Conservation (phyloP, 1,284 basidiomycete genomes). For the Fomitopsis betulina region DNA sequence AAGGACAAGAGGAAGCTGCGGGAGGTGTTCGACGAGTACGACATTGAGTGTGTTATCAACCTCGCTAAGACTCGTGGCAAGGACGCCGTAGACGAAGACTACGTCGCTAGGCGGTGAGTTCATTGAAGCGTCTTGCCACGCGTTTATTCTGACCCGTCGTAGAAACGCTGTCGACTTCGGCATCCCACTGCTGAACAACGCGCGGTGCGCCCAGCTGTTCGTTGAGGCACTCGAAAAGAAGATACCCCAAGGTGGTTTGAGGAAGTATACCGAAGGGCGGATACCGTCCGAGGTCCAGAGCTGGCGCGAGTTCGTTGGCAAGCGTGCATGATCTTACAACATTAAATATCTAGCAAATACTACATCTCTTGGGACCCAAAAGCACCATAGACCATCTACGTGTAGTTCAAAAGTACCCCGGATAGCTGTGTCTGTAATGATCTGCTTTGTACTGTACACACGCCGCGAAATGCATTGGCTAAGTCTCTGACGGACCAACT, state of each 20-base stretch:
- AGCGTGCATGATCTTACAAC: constrained; percentile 42
- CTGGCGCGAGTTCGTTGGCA: constrained; percentile 85
- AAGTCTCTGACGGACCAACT: neutral
- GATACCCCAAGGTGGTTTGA: constrained; percentile 80
- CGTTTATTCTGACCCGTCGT: constrained; percentile 2
- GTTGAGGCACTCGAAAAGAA: constrained; percentile 89
- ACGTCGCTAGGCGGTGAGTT: constrained; percentile 82
- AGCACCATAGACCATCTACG: constrained; percentile 5
- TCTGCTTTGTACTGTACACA: constrained; percentile 3
- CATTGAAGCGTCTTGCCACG: neutral
- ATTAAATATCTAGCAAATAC: neutral
- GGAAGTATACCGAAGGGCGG: constrained; percentile 82
- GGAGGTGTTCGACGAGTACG: constrained; percentile 90
- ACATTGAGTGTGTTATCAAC: constrained; percentile 96
- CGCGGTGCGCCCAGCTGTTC: constrained; percentile 85
- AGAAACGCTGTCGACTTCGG: constrained; percentile 94
- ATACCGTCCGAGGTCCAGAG: constrained; percentile 93
- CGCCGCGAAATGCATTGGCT: neutral
- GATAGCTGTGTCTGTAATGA: constrained; percentile 6
- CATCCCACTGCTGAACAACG: constrained; percentile 87
- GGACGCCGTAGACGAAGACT: constrained; percentile 89
- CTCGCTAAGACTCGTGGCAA: constrained; percentile 80
- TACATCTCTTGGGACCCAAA: neutral
- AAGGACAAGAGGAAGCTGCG: constrained; percentile 96
- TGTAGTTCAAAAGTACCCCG: constrained; percentile 4